phyloP scores from a whole-genome alignment of 2,329 filamentous ascomycete species.

The Aspergillus fumigatus region DNA sequence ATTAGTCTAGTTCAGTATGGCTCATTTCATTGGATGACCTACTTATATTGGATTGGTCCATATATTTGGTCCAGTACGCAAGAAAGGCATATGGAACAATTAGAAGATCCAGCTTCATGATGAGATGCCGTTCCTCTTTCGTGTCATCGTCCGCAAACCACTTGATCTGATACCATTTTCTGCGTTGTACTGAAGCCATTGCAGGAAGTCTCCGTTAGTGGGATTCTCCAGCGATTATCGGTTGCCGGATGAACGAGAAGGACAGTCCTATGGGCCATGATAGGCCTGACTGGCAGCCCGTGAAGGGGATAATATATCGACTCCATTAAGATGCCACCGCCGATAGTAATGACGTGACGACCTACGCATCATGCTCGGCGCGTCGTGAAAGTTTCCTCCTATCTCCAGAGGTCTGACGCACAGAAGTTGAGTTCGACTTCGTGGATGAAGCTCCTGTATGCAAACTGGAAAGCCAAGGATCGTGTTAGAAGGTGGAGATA shows the following conservation, averaged over 20 bases:
- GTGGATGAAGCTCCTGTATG: neutral
- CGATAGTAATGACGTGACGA: constrained; percentile 3
- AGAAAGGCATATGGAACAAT: constrained; percentile 55
- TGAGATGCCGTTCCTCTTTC: constrained; percentile 47
- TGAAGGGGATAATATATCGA: neutral
- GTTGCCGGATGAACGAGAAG: neutral
- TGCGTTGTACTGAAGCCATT: constrained; percentile 11
- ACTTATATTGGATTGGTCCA: constrained; percentile 55
- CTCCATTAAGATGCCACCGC: constrained; percentile 6
- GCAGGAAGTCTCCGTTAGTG: neutral
- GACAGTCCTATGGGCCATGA: too few species aligned
- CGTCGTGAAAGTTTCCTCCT: neutral
- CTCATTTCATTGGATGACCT: constrained; percentile 10
- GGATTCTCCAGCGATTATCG: neutral
- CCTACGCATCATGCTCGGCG: neutral
- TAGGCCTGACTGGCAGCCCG: neutral
- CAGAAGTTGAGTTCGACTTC: neutral
- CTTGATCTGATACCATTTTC: constrained; percentile 28
- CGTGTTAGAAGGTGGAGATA: constrained; percentile 6
- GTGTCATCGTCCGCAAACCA: constrained; percentile 51
- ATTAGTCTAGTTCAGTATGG: neutral
- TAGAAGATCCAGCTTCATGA: constrained; percentile 53
- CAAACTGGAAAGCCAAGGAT: constrained; percentile 2
- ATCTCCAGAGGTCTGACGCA: neutral
- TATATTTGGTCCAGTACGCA: constrained; percentile 54